Conservation (phyloP, 148 eudicot species). For the Vaccinium macrocarpon region DNA sequence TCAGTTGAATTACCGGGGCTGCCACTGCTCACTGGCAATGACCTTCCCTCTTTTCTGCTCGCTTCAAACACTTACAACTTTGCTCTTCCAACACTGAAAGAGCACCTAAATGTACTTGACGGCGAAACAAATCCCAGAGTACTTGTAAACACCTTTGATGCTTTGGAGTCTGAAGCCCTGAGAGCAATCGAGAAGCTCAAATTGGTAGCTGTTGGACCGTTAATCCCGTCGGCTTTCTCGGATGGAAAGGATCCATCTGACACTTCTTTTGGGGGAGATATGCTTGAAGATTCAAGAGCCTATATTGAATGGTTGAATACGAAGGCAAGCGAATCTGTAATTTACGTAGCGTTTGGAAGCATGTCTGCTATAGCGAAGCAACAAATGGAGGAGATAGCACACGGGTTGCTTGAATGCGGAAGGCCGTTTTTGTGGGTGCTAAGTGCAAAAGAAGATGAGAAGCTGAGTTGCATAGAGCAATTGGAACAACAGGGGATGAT, state of each 20-base stretch:
- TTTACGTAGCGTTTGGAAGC: conserved; percentile 55
- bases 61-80: conserved; percentile 13
- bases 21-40: not conserved
- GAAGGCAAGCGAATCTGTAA: conserved; percentile 23
- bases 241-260: conserved; percentile 16
- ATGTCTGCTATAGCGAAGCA: conserved; percentile 16
- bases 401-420: conserved; percentile 22
- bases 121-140: conserved; percentile 28
- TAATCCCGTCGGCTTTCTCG: conserved; percentile 14
- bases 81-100: conserved; percentile 14
- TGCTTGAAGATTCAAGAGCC: conserved; percentile 14
- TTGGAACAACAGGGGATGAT: conserved; percentile 29
- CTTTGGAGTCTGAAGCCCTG: conserved; percentile 28
- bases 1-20: not conserved
- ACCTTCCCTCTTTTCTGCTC: conserved; percentile 20
- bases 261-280: conserved; percentile 29
- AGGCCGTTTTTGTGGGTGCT: conserved; percentile 45
- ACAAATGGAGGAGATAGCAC: conserved; percentile 34
- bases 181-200: conserved; percentile 18
- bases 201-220: conserved; percentile 41
- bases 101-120: conserved; percentile 37
- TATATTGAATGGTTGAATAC: conserved; percentile 38
- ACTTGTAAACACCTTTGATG: conserved; percentile 45
- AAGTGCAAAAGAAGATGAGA: conserved; percentile 21
- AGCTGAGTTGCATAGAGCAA: conserved; percentile 5